These are phyloP conservation scores for Flaveria trinervia DNA, from an alignment of 129 eudicot species.

Conservation along the genomic window DNA sequence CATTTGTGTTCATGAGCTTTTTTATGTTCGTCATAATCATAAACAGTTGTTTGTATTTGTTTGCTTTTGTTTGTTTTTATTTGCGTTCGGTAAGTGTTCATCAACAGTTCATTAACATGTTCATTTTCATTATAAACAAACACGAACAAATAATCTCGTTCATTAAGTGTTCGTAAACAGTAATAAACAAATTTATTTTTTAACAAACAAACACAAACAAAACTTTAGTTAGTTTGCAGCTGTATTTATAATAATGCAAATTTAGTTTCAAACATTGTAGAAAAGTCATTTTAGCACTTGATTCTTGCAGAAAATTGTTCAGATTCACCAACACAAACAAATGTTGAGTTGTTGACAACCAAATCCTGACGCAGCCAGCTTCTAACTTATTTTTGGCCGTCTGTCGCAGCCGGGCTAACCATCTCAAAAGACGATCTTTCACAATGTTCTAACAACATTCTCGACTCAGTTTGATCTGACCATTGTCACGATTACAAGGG, in stretches of 20 bases:
- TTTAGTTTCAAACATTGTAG: slow-evolving; percentile 16
- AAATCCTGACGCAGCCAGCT: slow-evolving; percentile 32
- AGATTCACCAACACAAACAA: slow-evolving; percentile 24
- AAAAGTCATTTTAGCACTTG: slow-evolving; percentile 23
- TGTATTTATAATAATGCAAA: neutral
- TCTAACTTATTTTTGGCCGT: slow-evolving; percentile 30
- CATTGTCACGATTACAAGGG: slow-evolving; percentile 30
- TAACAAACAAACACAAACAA: too few species aligned
- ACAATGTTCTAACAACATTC: slow-evolving; percentile 15
- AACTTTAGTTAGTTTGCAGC: too few species aligned
- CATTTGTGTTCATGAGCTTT: too few species aligned
- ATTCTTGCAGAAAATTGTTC: slow-evolving; percentile 29
- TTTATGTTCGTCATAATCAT: too few species aligned
- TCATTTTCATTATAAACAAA: too few species aligned
- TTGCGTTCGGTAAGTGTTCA: too few species aligned
- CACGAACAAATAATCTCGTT: too few species aligned
- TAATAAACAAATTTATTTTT: too few species aligned
- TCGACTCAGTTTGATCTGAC: slow-evolving; percentile 15
- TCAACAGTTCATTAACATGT: too few species aligned
- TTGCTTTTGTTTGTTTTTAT: too few species aligned
- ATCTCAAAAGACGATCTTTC: slow-evolving; percentile 1
- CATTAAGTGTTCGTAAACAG: too few species aligned
- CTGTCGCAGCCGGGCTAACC: slow-evolving; percentile 1
- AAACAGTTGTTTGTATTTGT: too few species aligned
- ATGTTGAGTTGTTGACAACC: slow-evolving; percentile 13